Conservation (phyloP, 2,329 filamentous ascomycete genomes). For the Akanthomyces dipterigenus region DNA sequence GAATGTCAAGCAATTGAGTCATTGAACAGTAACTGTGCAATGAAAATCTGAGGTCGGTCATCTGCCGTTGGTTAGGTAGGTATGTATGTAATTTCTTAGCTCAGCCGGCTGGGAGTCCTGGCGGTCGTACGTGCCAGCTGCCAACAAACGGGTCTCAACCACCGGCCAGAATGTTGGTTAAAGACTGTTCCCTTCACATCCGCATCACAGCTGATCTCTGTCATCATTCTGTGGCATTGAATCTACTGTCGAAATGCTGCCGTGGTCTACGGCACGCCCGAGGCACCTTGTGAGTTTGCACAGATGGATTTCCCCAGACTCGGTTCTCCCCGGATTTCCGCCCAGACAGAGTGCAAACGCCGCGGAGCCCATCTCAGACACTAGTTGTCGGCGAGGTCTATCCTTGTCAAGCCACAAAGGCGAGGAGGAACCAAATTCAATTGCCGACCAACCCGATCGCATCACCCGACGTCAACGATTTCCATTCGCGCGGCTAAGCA, state of each 20-base stretch:
- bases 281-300: background rate
- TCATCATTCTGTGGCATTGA: background rate
- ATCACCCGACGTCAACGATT: background rate
- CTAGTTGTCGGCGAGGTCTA: background rate
- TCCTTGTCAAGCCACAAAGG: background rate
- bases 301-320: background rate
- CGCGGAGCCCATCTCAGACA: background rate
- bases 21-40: background rate
- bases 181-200: background rate
- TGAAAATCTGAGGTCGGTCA: background rate
- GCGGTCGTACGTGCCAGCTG: background rate
- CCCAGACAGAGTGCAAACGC: background rate
- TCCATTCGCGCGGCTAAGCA: slow-evolving; percentile 1
- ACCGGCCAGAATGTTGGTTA: background rate
- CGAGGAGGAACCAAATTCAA: background rate
- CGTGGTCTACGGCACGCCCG: too few relatives aligned
- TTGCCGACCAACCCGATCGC: background rate
- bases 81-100: slow-evolving; percentile 3
- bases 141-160: background rate
- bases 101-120: background rate
- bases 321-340: background rate
- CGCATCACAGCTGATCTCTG: background rate
- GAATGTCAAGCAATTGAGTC: background rate
- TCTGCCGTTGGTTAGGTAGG: background rate
- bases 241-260: background rate